phyloP scores from a whole-genome alignment of 73 alveolate species.

The Paramecium sonneborni region DNA sequence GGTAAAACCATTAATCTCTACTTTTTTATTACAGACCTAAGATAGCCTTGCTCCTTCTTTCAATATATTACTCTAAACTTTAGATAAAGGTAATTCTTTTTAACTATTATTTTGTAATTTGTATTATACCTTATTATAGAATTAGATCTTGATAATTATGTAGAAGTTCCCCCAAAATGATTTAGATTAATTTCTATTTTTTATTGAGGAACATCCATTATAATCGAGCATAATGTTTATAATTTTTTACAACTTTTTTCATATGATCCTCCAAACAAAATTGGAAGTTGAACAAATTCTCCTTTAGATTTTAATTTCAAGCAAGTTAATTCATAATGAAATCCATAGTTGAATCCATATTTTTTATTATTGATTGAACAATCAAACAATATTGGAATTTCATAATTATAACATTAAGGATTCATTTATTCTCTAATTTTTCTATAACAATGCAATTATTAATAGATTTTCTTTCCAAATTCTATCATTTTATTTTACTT shows the following conservation, averaged over 20 bases:
- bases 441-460: neutral
- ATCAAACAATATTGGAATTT: neutral
- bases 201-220: neutral
- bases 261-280: slow-evolving; percentile 20
- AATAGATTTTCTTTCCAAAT: neutral
- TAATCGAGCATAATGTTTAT: neutral
- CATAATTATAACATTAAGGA: neutral
- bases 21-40: neutral
- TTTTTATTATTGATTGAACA: neutral
- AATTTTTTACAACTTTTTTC: neutral
- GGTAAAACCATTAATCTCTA: slow-evolving; percentile 22
- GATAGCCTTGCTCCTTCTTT: slow-evolving; percentile 27
- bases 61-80: slow-evolving; percentile 4
- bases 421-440: neutral
- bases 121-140: neutral
- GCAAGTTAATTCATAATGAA: neutral
- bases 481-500: neutral
- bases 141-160: neutral
- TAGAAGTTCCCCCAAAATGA: neutral
- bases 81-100: slow-evolving; percentile 25
- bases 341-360: slow-evolving; percentile 10
- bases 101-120: neutral
- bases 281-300: neutral
- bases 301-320: neutral
- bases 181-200: slow-evolving; percentile 17